Conservation (phyloP, 2,329 filamentous ascomycete genomes). For the Clarireedia hainanense region DNA sequence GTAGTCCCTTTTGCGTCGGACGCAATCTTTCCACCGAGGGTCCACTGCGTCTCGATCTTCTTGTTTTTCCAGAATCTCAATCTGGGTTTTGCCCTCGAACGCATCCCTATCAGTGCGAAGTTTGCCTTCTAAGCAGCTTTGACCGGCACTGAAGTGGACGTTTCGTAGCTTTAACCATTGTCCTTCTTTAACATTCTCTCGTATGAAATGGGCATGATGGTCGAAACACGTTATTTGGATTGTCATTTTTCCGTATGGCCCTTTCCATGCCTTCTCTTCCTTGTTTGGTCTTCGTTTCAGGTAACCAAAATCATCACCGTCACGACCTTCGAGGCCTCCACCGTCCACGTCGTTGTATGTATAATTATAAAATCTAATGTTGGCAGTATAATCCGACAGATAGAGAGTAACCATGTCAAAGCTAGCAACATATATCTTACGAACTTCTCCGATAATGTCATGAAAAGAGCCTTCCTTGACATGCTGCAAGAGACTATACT, state of each 20-base stretch:
- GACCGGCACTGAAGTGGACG: constrained; percentile 55
- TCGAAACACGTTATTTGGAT: constrained; percentile 66
- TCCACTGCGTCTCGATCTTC: constrained; percentile 38
- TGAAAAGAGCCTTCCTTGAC: constrained; percentile 47
- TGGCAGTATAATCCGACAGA: constrained; percentile 76
- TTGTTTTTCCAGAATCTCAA: constrained; percentile 42
- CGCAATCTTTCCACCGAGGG: constrained; percentile 45
- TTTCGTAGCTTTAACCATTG: constrained; percentile 63
- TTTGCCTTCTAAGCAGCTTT: constrained; percentile 56
- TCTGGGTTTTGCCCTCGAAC: constrained; percentile 45
- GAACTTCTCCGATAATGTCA: constrained; percentile 65
- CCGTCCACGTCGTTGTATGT: constrained; percentile 24
- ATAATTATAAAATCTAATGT: constrained; percentile 49
- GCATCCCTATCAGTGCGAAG: constrained; percentile 52
- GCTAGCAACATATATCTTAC: constrained; percentile 43
- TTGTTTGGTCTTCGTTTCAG: constrained; percentile 25
- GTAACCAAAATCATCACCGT: constrained; percentile 53
- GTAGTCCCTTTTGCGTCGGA: constrained; percentile 60
- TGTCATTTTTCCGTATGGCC: constrained; percentile 65
- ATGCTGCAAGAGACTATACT: constrained; percentile 59
- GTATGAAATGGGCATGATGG: constrained; percentile 55
- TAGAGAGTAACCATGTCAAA: constrained; percentile 54
- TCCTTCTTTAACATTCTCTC: constrained; percentile 45
- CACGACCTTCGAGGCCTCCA: constrained; percentile 29
- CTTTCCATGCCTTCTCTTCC: constrained; percentile 49